Evolutionary conservation across 306 rosid species (phyloP), one percentile per base, ranked within the genome.

Genomic region (Vicia sativa): DNA sequence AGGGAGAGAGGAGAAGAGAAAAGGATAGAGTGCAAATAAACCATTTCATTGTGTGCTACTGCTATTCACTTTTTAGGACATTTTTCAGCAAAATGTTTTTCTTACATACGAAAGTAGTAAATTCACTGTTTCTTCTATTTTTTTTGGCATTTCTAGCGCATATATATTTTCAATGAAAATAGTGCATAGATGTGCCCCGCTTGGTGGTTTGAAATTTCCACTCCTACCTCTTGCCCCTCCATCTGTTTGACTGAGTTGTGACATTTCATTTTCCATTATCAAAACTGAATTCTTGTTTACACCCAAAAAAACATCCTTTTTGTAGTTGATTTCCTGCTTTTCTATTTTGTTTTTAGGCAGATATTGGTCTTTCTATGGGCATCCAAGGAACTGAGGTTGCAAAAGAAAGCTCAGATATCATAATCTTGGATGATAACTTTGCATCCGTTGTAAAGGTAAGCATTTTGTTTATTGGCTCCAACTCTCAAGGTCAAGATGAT

Each of bases 331-430:
- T 38, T 65, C 60, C 11, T 75, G 61, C 68, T 68, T 83, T 80
- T 41, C 75, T 66, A 35, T 83, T 80, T 80, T 76, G 78, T 70
- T 85, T 86, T 80, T 83, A 93, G 98, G 98, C 98, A 80, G 98
- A 93, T 85, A 90, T 93, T 84, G 98, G 97, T 87, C 96, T 93
- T 77, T 85, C 98, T 65, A 93, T 93, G 98, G 98, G 98, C 79
- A 90, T 90, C 76, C 89, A 82, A 81, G 98, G 98, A 73, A 93
- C 98, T 67, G 98, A 93, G 82, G 98, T 93, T 79, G 98, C 98
- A 2, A 93, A 93, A 82, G 98, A 93, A 79, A 93, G 98, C 78
- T 93, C 98, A 1, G 98, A 93, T 88, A 90, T 93, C 68, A 83
- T 93, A 69, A 93, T 93, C 80, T 77, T 93, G 84, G 97, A 93